Evolutionary conservation across 1,139 yeast genomes (phyloP).

Genomic region (Yamadazyma dushanensis): DNA sequence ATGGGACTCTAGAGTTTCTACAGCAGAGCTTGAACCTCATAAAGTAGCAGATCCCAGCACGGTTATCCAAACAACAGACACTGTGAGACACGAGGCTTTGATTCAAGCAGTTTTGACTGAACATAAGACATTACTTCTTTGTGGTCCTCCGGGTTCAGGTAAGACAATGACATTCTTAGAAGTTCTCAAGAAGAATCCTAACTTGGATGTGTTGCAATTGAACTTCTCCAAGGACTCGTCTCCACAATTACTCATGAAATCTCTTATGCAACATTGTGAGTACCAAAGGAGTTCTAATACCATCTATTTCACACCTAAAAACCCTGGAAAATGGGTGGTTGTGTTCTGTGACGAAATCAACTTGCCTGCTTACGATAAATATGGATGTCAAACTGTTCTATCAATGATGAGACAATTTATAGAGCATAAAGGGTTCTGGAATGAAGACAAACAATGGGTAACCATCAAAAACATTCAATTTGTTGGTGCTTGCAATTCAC

Average conservation of each 20-base stretch:
- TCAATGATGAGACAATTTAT: conserved; percentile 74
- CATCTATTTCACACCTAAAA: conserved; percentile 55
- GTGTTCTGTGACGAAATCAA: conserved; percentile 93
- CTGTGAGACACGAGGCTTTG: conserved; percentile 63
- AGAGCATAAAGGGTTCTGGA: conserved; percentile 80
- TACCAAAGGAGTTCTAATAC: conserved; percentile 58
- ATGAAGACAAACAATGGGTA: conserved; percentile 65
- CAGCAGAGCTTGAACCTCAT: conserved; percentile 57
- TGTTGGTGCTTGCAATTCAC: conserved; percentile 95
- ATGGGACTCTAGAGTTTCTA: conserved; percentile 47
- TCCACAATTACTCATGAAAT: conserved; percentile 58
- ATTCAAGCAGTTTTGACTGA: conserved; percentile 59
- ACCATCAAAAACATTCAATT: conserved; percentile 65
- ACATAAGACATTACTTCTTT: conserved; percentile 65
- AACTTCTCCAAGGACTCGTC: conserved; percentile 86
- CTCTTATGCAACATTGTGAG: conserved; percentile 73
- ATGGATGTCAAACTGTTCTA: conserved; percentile 76
- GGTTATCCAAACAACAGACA: conserved; percentile 80
- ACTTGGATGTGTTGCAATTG: conserved; percentile 62
- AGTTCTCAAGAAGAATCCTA: conserved; percentile 59
- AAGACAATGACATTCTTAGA: conserved; percentile 88
- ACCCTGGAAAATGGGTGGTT: conserved; percentile 71
- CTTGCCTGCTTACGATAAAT: conserved; percentile 71
- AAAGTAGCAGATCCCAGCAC: conserved; percentile 62
- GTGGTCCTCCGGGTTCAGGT: conserved; percentile 99